Percentiles rank a stretch among this genome's conserved stretches.
Conservation (phyloP, 192 early-diverging fungal genomes). For the Anaeromyces robustus region DNA sequence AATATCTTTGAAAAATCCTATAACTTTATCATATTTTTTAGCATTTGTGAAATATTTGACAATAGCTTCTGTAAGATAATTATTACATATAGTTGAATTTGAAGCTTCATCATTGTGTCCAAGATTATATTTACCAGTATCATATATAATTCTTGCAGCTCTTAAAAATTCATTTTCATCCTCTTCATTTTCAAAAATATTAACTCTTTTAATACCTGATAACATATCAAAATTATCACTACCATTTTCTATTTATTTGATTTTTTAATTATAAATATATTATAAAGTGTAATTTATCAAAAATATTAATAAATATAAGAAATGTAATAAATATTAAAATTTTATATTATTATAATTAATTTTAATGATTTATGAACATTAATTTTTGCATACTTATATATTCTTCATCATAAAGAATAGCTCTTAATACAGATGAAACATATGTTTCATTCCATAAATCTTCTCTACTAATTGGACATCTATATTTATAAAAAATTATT, state of each 20-base stretch:
- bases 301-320: no score
- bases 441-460: conserved; percentile 83
- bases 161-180: background rate
- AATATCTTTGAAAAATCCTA: background rate
- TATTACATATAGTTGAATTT: background rate
- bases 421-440: conserved; percentile 71
- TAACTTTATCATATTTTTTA: background rate
- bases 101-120: background rate
- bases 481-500: background rate
- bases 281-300: no score
- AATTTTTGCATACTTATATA: background rate
- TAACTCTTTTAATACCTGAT: background rate
- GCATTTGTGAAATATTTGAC: background rate
- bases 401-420: conserved; percentile 84
- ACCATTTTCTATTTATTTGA: background rate
- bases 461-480: conserved; percentile 8
- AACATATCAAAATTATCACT: background rate
- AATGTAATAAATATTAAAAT: no score
- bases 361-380: no score
- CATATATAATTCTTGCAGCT: background rate
- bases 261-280: no score
- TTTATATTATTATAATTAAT: no score
- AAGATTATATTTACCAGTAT: background rate
- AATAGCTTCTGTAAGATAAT: background rate
- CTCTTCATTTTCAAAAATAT: background rate